Conservation (phyloP, 2,329 filamentous ascomycete species). For the Colletotrichum zoysiae region DNA sequence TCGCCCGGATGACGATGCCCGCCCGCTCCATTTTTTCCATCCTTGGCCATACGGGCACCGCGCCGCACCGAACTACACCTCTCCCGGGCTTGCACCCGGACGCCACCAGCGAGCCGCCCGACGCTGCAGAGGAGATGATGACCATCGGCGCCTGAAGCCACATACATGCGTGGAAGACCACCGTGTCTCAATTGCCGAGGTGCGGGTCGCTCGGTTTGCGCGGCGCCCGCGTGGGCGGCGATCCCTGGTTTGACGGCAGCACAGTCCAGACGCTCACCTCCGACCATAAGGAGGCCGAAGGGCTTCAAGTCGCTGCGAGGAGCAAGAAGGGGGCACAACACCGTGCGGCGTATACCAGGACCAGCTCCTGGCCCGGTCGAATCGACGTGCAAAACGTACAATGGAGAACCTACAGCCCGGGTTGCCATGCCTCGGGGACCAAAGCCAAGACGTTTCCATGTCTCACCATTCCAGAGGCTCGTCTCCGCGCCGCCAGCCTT, state of each 20-base stretch:
- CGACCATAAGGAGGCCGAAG: neutral
- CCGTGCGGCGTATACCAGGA: neutral
- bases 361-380: slow-evolving; percentile 1
- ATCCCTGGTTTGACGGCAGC: neutral
- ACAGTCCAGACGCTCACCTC: neutral
- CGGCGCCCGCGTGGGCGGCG: slow-evolving; percentile 1
- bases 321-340: neutral
- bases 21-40: slow-evolving; percentile 9
- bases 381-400: slow-evolving; percentile 18
- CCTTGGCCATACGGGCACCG: slow-evolving; percentile 17
- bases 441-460: slow-evolving; percentile 30
- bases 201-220: neutral
- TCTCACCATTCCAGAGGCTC: slow-evolving; percentile 39
- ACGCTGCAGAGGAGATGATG: neutral
- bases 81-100: too few species aligned
- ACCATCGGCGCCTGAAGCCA: neutral
- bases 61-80: neutral
- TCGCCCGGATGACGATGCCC: neutral
- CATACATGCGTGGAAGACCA: neutral
- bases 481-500: slow-evolving; percentile 34
- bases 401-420: slow-evolving; percentile 30
- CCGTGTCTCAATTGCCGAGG: neutral
- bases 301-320: neutral
- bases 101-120: neutral
- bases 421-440: slow-evolving; percentile 32